A percentile compares a stretch with the other conserved stretches of the same genome.
phyloP scores from a whole-genome alignment of 495 filamentous ascomycete genomes.

The Corynascus novoguineensis region DNA sequence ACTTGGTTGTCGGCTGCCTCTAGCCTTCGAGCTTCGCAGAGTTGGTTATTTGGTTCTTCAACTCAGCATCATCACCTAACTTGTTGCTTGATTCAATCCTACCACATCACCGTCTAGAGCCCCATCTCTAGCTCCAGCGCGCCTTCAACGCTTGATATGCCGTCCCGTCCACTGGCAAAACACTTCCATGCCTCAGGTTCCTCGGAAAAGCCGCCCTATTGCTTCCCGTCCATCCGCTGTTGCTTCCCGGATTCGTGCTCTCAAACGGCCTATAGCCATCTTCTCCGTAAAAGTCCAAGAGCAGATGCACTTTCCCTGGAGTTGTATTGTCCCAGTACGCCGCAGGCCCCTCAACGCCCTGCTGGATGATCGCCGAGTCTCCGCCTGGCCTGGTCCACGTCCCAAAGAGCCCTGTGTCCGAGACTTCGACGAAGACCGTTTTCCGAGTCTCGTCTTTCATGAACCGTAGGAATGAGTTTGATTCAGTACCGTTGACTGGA shows the following conservation, averaged over 20 bases:
- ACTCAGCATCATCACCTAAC: no score
- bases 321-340: slow-evolving; percentile 44
- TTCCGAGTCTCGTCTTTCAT: slow-evolving; percentile 51
- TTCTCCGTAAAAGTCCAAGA: slow-evolving; percentile 47
- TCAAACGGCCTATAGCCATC: slow-evolving; percentile 50
- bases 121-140: slow-evolving; percentile 31
- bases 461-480: slow-evolving; percentile 41
- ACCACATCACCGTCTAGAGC: not conserved
- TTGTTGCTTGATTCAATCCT: no score
- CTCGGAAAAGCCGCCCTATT: slow-evolving; percentile 35
- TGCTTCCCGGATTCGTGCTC: slow-evolving; percentile 35
- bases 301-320: slow-evolving; percentile 39
- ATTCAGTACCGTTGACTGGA: slow-evolving; percentile 29
- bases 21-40: no score
- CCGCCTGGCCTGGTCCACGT: slow-evolving; percentile 48
- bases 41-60: no score
- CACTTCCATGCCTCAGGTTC: slow-evolving; percentile 47
- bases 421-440: slow-evolving; percentile 46
- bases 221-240: slow-evolving; percentile 42
- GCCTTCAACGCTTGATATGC: slow-evolving; percentile 34
- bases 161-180: slow-evolving; percentile 40
- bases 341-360: slow-evolving; percentile 46
- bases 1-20: no score
- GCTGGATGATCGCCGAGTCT: slow-evolving; percentile 34
- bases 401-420: slow-evolving; percentile 44